Conservation (phyloP, 371 early-diverging fungal genomes). For the Apophysomyces variabilis region DNA sequence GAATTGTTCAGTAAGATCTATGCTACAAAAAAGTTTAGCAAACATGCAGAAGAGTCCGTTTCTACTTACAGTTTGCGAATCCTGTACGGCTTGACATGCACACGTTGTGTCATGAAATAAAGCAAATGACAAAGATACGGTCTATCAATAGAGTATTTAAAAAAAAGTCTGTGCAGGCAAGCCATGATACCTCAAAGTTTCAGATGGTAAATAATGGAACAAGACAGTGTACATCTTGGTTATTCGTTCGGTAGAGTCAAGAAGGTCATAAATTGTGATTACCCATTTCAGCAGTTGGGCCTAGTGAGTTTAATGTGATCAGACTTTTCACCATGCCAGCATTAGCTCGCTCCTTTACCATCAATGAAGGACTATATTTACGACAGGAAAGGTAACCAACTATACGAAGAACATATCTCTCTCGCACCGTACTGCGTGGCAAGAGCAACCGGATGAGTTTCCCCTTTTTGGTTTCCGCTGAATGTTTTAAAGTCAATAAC, state of each 20-base stretch:
- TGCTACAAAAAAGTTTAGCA: slow-evolving; percentile 22
- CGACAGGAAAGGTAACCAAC: slow-evolving; percentile 42
- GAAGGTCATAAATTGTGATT: slow-evolving; percentile 50
- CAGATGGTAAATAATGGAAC: slow-evolving; percentile 51
- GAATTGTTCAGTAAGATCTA: slow-evolving; percentile 37
- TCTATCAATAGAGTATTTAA: slow-evolving; percentile 25
- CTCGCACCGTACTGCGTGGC: slow-evolving; percentile 51
- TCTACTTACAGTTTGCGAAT: slow-evolving; percentile 51
- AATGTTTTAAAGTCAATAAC: neutral
- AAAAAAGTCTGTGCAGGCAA: neutral
- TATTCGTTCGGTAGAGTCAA: slow-evolving; percentile 44
- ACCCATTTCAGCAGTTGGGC: slow-evolving; percentile 50
- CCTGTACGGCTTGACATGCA: slow-evolving; percentile 54
- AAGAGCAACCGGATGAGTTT: slow-evolving; percentile 43
- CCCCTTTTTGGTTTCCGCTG: neutral
- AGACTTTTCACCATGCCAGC: neutral
- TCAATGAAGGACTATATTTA: slow-evolving; percentile 17
- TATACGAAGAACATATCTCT: slow-evolving; percentile 39
- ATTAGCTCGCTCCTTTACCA: slow-evolving; percentile 23
- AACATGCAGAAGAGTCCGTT: neutral
- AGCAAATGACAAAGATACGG: slow-evolving; percentile 55
- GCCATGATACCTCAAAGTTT: slow-evolving; percentile 36
- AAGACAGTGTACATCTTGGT: slow-evolving; percentile 49
- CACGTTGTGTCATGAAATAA: slow-evolving; percentile 53
- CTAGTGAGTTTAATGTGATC: slow-evolving; percentile 19